These are phyloP conservation scores for Colletotrichum truncatum DNA, from an alignment of 2,329 filamentous ascomycete species.

Conservation along the genomic window DNA sequence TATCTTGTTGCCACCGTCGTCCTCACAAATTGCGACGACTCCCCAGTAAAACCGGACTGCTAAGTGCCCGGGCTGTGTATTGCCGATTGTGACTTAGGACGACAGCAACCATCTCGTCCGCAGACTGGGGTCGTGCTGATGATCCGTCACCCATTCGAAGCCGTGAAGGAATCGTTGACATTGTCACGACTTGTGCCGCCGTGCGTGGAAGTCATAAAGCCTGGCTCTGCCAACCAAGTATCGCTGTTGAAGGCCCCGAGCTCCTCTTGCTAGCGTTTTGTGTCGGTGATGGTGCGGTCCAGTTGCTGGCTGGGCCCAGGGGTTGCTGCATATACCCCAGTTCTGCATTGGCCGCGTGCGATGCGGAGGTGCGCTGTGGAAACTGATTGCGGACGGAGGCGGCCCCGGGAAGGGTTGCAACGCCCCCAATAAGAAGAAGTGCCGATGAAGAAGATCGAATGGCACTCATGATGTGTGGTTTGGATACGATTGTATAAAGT, in stretches of 20 bases:
- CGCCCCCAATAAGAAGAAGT: conserved; percentile 34
- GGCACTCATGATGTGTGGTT: conserved; percentile 12
- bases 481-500: not conserved
- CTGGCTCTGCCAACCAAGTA: conserved; percentile 18
- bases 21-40: not conserved
- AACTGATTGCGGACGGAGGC: conserved; percentile 31
- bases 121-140: not conserved
- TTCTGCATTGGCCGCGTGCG: conserved; percentile 13
- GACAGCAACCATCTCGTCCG: conserved; percentile 1
- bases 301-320: conserved; percentile 15
- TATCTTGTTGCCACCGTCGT: not conserved
- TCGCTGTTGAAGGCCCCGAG: not conserved
- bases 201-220: conserved; percentile 24
- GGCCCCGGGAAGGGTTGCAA: conserved; percentile 33
- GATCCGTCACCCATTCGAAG: not conserved
- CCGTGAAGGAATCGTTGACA: conserved; percentile 3
- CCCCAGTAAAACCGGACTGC: not conserved
- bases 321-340: conserved; percentile 28
- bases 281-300: not conserved
- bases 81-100: not conserved
- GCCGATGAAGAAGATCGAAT: conserved; percentile 29
- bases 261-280: not conserved
- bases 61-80: not conserved
- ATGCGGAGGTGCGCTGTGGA: conserved; percentile 1
- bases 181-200: conserved; percentile 21